Evolutionary conservation across 2,329 filamentous ascomycete genomes (phyloP).

Genomic region (Ophiocordyceps australis): DNA sequence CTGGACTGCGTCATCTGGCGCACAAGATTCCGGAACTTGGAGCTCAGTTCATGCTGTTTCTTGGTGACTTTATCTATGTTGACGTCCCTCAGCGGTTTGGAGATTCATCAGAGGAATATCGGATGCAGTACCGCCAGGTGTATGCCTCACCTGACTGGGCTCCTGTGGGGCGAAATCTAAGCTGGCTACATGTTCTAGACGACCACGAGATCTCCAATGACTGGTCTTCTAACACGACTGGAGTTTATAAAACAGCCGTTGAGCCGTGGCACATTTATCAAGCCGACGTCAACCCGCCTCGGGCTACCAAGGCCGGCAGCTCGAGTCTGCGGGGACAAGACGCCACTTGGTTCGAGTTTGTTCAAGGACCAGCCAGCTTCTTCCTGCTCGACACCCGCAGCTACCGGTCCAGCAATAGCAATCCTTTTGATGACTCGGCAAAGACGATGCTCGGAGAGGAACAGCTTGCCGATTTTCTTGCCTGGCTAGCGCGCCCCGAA

Average conservation of each 20-base stretch:
- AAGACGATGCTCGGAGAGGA: slow-evolving; percentile 78
- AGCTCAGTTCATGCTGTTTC: slow-evolving; percentile 64
- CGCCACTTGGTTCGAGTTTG: slow-evolving; percentile 77
- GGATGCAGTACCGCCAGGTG: slow-evolving; percentile 85
- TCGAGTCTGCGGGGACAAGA: slow-evolving; percentile 20
- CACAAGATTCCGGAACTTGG: slow-evolving; percentile 52
- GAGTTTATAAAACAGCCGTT: slow-evolving; percentile 60
- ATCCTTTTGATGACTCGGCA: slow-evolving; percentile 37
- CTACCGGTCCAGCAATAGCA: slow-evolving; percentile 54
- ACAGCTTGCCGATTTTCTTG: slow-evolving; percentile 64
- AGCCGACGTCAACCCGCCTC: slow-evolving; percentile 64
- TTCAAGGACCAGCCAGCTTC: slow-evolving; percentile 78
- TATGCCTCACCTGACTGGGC: slow-evolving; percentile 91
- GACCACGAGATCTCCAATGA: slow-evolving; percentile 96
- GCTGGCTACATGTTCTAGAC: slow-evolving; percentile 93
- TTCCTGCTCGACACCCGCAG: slow-evolving; percentile 88
- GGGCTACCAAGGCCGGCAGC: slow-evolving; percentile 29
- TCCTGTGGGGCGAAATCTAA: slow-evolving; percentile 56
- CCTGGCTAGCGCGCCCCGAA: slow-evolving; percentile 56
- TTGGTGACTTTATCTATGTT: slow-evolving; percentile 79
- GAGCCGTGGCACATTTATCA: slow-evolving; percentile 85
- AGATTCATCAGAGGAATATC: slow-evolving; percentile 54
- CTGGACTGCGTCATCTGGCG: slow-evolving; percentile 62
- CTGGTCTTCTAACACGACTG: slow-evolving; percentile 56
- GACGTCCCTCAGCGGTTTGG: slow-evolving; percentile 77